Evolutionary conservation across 768 basidiomycete species (phyloP).

Genomic region (Mycena galericulata): DNA sequence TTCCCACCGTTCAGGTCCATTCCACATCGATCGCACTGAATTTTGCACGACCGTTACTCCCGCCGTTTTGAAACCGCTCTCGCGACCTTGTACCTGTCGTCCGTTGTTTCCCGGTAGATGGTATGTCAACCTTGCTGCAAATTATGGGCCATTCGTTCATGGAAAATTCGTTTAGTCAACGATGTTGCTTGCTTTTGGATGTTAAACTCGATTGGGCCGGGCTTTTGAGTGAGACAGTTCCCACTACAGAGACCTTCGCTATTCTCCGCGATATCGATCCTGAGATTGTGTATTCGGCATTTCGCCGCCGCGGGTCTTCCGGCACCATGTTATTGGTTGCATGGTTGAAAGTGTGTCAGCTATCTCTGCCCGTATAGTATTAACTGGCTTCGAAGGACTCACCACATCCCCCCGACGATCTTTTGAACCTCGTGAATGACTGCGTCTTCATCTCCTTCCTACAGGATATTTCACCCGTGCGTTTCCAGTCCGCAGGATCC

Average conservation of each 20-base stretch:
- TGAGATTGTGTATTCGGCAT: neutral
- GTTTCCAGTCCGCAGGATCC: neutral
- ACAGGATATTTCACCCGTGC: neutral
- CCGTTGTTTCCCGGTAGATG: too few relatives aligned
- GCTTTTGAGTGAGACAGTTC: neutral
- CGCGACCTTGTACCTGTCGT: neutral
- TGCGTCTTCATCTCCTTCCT: neutral
- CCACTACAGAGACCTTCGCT: neutral
- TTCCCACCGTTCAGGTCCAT: too few relatives aligned
- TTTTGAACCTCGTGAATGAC: neutral
- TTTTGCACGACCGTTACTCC: too few relatives aligned
- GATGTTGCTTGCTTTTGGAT: neutral
- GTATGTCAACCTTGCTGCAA: too few relatives aligned
- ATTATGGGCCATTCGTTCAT: too few relatives aligned
- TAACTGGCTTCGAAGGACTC: neutral
- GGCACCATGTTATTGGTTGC: neutral
- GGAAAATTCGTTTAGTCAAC: too few relatives aligned
- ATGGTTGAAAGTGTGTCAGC: neutral
- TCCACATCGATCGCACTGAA: too few relatives aligned
- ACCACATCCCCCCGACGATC: neutral
- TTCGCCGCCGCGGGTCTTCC: neutral
- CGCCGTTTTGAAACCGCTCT: neutral
- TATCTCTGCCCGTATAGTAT: too few relatives aligned
- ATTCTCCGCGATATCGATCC: neutral
- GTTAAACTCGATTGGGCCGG: neutral